Conservation (phyloP, 2,329 filamentous ascomycete species). For the Trichoderma sp. region DNA sequence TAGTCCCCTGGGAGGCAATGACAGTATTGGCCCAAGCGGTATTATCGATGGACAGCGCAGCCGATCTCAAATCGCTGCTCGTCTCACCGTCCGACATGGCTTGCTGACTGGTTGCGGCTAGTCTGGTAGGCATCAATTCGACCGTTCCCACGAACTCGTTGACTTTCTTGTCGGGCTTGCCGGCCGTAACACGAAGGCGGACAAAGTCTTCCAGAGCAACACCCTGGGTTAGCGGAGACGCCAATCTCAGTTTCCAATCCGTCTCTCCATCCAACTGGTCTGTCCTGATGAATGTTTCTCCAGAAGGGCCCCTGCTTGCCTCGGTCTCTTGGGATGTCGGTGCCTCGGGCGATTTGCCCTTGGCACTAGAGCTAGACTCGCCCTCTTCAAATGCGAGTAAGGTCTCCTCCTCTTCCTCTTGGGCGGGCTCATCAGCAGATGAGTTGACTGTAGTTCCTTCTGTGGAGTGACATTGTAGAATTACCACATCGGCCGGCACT, state of each 20-base stretch:
- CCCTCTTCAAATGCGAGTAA: constrained; percentile 42
- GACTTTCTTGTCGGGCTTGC: constrained; percentile 88
- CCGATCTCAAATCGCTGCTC: constrained; percentile 49
- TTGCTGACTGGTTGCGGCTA: constrained; percentile 45
- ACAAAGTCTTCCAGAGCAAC: constrained; percentile 70
- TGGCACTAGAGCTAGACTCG: constrained; percentile 30
- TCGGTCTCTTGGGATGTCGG: constrained; percentile 27
- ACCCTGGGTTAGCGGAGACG: constrained; percentile 80
- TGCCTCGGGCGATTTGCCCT: constrained; percentile 36
- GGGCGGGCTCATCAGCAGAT: constrained; percentile 31
- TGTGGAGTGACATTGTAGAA: constrained; percentile 73
- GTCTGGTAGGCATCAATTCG: constrained; percentile 61
- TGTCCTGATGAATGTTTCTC: constrained; percentile 94
- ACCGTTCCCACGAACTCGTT: constrained; percentile 94
- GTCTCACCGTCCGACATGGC: constrained; percentile 33
- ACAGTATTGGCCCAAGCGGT: constrained; percentile 99
- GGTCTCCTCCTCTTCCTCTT: constrained; percentile 39
- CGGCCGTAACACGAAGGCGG: constrained; percentile 69
- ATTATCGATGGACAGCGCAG: constrained; percentile 87
- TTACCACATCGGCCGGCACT: constrained; percentile 89
- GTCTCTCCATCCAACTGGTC: constrained; percentile 98
- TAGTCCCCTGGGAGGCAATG: constrained; percentile 85
- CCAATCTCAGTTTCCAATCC: constrained; percentile 93
- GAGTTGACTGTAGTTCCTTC: constrained; percentile 43
- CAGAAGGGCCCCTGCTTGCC: constrained; percentile 48